Percentiles rank a stretch among this genome's conserved stretches.
Conservation (phyloP, 768 basidiomycete species). For the Psilocybe cubensis region DNA sequence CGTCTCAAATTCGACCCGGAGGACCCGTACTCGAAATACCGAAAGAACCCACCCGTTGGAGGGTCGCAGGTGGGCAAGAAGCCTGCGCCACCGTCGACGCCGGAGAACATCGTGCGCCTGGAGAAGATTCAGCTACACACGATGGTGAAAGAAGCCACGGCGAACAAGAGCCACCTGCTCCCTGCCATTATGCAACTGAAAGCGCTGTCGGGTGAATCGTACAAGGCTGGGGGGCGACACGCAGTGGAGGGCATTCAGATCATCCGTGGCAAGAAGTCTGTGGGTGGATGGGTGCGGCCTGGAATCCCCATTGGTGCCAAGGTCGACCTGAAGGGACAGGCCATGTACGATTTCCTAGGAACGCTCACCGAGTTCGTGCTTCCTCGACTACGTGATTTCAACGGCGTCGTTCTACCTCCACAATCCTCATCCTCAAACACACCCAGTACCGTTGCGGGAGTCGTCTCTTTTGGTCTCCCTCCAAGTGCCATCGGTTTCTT, state of each 20-base stretch:
- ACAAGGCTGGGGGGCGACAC: slow-evolving; percentile 71
- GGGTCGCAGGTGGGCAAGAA: slow-evolving; percentile 71
- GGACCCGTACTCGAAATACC: slow-evolving; percentile 83
- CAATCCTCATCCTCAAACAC: slow-evolving; percentile 70
- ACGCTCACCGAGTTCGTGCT: slow-evolving; percentile 92
- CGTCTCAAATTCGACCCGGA: slow-evolving; percentile 73
- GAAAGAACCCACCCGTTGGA: slow-evolving; percentile 76
- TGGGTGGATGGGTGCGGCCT: slow-evolving; percentile 82
- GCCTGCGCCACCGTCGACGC: slow-evolving; percentile 64
- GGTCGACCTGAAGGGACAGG: slow-evolving; percentile 86
- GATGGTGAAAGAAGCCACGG: slow-evolving; percentile 80
- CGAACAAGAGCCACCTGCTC: slow-evolving; percentile 72
- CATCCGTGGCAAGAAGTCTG: slow-evolving; percentile 67
- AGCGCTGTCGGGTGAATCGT: slow-evolving; percentile 84
- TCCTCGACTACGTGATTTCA: slow-evolving; percentile 91
- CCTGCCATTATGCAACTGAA: slow-evolving; percentile 88
- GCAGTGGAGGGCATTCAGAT: slow-evolving; percentile 80
- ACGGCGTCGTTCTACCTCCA: slow-evolving; percentile 80
- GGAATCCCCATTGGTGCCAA: slow-evolving; percentile 86
- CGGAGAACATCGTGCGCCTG: slow-evolving; percentile 73
- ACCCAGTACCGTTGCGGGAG: slow-evolving; percentile 81
- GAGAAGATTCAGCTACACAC: slow-evolving; percentile 87
- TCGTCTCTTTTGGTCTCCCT: slow-evolving; percentile 87
- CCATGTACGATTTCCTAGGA: slow-evolving; percentile 94
- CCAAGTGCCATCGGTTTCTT: slow-evolving; percentile 87